Evolutionary conservation across 352 stramenopile species (phyloP).

Genomic region (Thalassiosira mediterranea): DNA sequence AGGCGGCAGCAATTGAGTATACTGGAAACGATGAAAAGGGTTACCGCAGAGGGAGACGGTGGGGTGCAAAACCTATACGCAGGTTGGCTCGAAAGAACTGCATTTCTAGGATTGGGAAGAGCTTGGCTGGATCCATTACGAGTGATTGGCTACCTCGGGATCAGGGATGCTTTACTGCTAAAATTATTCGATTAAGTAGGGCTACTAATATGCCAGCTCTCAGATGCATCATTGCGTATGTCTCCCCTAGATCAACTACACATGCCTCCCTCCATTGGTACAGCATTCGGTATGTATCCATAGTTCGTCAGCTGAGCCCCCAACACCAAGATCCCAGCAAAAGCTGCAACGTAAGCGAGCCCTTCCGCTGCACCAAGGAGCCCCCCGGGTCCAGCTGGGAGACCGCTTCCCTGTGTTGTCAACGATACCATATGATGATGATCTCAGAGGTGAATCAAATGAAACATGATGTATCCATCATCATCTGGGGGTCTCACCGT

Average conservation of each 20-base stretch:
- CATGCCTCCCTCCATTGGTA: conserved; percentile 80
- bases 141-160: conserved; percentile 74
- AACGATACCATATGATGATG: background rate
- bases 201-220: too few species aligned
- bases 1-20: conserved; percentile 39
- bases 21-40: conserved; percentile 40
- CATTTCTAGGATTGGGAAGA: conserved; percentile 75
- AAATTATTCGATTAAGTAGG: conserved; percentile 74
- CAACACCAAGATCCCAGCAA: conserved; percentile 69
- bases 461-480: background rate
- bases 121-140: conserved; percentile 80
- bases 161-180: conserved; percentile 77
- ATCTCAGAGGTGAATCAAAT: conserved; percentile 5
- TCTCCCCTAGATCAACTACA: too few species aligned
- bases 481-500: conserved; percentile 50
- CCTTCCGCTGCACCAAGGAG: conserved; percentile 67
- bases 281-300: conserved; percentile 81
- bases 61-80: conserved; percentile 75
- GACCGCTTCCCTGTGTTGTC: conserved; percentile 35
- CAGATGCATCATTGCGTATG: too few species aligned
- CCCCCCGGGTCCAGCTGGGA: conserved; percentile 55
- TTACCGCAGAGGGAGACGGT: conserved; percentile 62
- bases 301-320: conserved; percentile 69
- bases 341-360: conserved; percentile 61
- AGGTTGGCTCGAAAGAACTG: conserved; percentile 75